phyloP scores from a whole-genome alignment of 139 green algal species.

The Auxenochlorella pyrenoidosa region DNA sequence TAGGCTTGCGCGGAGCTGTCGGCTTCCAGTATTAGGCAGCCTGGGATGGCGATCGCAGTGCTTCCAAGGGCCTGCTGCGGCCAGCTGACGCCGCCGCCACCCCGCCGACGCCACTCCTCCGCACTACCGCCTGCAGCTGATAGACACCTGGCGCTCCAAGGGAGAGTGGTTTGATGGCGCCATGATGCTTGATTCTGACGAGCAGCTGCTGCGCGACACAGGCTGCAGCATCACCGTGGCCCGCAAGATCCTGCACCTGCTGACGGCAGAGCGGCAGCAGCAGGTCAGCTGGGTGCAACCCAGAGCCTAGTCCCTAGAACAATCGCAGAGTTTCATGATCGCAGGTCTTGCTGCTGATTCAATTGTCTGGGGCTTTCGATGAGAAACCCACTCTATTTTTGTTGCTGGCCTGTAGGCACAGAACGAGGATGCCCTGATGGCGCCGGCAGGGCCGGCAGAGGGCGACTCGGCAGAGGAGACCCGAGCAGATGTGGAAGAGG shows the following conservation, averaged over 20 bases:
- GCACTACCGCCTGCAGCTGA: not conserved
- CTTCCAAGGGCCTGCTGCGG: no score
- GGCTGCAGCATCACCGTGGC: not conserved
- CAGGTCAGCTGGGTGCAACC: not conserved
- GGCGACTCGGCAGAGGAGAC: not conserved
- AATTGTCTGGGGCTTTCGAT: no score
- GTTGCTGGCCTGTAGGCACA: not conserved
- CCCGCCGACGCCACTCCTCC: no score
- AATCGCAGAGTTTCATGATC: no score
- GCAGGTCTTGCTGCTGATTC: no score
- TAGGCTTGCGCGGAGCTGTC: no score
- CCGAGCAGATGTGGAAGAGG: not conserved
- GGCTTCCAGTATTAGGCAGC: no score
- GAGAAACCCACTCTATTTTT: no score
- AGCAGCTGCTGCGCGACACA: conserved; percentile 14
- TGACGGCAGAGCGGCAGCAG: not conserved
- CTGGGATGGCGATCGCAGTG: no score
- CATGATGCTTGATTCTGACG: not conserved
- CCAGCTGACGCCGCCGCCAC: no score
- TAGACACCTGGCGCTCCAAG: not conserved
- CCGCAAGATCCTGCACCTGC: not conserved
- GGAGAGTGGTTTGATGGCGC: conserved; percentile 2
- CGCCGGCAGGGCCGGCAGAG: not conserved
- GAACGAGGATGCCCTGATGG: not conserved
- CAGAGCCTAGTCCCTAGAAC: no score